These are phyloP conservation scores for Lunasporangiospora selenospora DNA, from an alignment of 192 early-diverging fungal genomes.

Conservation along the genomic window DNA sequence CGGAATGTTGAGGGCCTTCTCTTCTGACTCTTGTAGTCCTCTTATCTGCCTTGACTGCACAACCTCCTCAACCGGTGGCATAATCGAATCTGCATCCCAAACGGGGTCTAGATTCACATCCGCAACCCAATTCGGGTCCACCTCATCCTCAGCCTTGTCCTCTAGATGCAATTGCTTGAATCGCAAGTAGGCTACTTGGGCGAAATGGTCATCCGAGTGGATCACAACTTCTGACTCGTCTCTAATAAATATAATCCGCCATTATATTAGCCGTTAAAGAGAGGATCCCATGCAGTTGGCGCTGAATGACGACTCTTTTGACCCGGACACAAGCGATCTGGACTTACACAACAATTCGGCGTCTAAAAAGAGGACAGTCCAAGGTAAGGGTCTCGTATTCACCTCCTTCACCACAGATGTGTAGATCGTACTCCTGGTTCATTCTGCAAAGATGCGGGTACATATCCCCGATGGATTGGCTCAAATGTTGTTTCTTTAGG, in stretches of 20 bases:
- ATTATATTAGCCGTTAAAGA: too few relatives aligned
- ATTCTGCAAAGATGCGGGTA: constrained; percentile 73
- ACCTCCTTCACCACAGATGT: constrained; percentile 97
- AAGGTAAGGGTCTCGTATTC: constrained; percentile 96
- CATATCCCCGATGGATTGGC: constrained; percentile 81
- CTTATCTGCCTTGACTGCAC: constrained; percentile 6
- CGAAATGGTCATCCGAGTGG: constrained; percentile 85
- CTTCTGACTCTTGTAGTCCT: not conserved
- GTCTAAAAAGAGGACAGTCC: constrained; percentile 92
- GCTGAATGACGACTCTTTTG: not conserved
- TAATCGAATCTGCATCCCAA: constrained; percentile 29
- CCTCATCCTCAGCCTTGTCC: constrained; percentile 59
- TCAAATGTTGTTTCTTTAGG: constrained; percentile 74
- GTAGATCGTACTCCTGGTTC: constrained; percentile 79
- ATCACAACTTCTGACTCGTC: constrained; percentile 74
- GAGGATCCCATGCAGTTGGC: too few relatives aligned
- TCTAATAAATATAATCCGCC: constrained; percentile 44
- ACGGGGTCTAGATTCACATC: constrained; percentile 33
- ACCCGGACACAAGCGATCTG: constrained; percentile 3
- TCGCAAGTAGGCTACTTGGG: constrained; percentile 82
- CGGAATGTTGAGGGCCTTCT: not conserved
- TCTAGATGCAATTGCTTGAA: constrained; percentile 74
- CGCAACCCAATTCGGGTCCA: constrained; percentile 27
- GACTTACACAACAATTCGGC: constrained; percentile 80
- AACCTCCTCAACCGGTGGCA: constrained; percentile 18